Percentiles rank a stretch among this genome's conserved stretches.
Evolutionary conservation across 1,139 yeast species (phyloP).

Genomic region (Zygosaccharomyces pseudobailii): DNA sequence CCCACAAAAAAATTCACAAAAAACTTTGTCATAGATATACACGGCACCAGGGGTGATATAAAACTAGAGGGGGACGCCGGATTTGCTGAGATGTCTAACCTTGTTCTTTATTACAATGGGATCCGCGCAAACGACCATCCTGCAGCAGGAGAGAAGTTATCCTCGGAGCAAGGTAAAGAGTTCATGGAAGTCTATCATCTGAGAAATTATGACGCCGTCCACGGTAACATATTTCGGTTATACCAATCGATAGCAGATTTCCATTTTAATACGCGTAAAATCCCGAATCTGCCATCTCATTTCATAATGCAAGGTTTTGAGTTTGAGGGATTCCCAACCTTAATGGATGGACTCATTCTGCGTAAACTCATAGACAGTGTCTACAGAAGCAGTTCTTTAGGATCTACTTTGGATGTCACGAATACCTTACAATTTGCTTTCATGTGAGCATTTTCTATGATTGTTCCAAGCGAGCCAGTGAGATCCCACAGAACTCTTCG

Average conservation of each 20-base stretch:
- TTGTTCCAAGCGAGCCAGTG: constrained; percentile 5
- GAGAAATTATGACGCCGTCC: constrained; percentile 28
- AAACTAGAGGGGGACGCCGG: constrained; percentile 33
- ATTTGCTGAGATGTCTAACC: constrained; percentile 30
- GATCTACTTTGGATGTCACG: constrained; percentile 23
- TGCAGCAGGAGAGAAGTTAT: constrained; percentile 6
- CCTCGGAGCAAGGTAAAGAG: constrained; percentile 22
- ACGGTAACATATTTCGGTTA: constrained; percentile 28
- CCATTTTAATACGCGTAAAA: constrained; percentile 24
- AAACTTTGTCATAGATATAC: constrained; percentile 29
- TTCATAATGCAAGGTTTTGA: constrained; percentile 25
- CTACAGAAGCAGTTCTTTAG: constrained; percentile 20
- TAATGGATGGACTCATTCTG: constrained; percentile 26
- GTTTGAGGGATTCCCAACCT: constrained; percentile 29
- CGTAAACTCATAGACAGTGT: constrained; percentile 25
- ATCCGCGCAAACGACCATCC: constrained; percentile 16
- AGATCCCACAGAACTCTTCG: constrained; percentile 34
- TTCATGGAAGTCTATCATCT: constrained; percentile 30
- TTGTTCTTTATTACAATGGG: constrained; percentile 30
- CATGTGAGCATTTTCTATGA: constrained; percentile 3
- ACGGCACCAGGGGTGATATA: constrained; percentile 32
- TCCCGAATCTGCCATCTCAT: constrained; percentile 18
- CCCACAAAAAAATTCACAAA: constrained; percentile 31
- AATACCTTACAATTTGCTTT: constrained; percentile 13
- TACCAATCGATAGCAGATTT: constrained; percentile 30